A percentile compares a stretch with the other conserved stretches of the same genome.
Conservation (phyloP, 2,329 filamentous ascomycete species). For the Aureobasidium sp. region DNA sequence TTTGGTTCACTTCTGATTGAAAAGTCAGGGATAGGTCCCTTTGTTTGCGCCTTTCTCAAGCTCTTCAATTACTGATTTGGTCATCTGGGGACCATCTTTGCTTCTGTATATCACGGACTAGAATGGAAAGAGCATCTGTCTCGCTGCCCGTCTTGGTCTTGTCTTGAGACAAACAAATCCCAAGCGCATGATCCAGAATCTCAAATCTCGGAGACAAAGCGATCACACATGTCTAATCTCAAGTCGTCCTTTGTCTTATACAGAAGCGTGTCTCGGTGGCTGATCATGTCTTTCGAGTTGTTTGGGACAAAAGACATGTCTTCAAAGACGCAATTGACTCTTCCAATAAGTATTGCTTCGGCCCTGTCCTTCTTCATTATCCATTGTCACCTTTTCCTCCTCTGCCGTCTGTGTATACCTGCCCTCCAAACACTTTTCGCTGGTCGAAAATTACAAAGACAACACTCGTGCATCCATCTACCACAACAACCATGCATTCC, state of each 20-base stretch:
- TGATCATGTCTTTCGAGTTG: neutral
- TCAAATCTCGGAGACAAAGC: slow-evolving; percentile 4
- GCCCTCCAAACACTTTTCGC: slow-evolving; percentile 2
- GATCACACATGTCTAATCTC: neutral
- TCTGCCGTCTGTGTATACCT: neutral
- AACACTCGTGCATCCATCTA: neutral
- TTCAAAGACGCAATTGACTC: neutral
- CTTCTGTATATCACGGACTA: too few species aligned
- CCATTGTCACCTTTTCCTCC: neutral
- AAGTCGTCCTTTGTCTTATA: neutral
- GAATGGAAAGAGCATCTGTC: neutral
- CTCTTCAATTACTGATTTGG: neutral
- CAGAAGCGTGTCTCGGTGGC: neutral
- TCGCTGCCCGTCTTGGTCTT: neutral
- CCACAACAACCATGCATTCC: neutral
- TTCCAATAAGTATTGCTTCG: neutral
- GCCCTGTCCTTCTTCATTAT: neutral
- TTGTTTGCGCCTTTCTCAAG: neutral
- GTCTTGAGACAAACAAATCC: neutral
- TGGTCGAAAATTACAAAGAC: slow-evolving; percentile 1
- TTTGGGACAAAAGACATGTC: neutral
- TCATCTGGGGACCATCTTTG: neutral
- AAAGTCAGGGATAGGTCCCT: neutral
- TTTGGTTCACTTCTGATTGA: neutral
- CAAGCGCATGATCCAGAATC: neutral